Conservation (phyloP, 2,329 filamentous ascomycete genomes). For the Fusarium temperatum region DNA sequence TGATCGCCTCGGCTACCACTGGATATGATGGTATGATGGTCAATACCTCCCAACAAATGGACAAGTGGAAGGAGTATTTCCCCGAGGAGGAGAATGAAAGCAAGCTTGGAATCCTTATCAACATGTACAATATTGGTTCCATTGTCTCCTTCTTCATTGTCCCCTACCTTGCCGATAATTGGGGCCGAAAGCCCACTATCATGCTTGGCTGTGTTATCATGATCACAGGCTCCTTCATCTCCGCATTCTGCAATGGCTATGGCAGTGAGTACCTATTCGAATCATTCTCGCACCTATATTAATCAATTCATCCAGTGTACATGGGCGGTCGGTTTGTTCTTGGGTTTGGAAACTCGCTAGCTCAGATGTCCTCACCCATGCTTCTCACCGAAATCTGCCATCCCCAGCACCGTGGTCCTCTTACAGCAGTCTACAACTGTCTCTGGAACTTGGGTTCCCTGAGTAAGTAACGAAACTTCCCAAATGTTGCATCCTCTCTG, state of each 20-base stretch:
- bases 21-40: conserved; percentile 70
- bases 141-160: conserved; percentile 58
- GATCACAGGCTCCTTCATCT: conserved; percentile 54
- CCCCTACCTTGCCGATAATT: conserved; percentile 56
- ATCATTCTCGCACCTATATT: not conserved
- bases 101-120: conserved; percentile 59
- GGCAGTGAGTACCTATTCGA: conserved; percentile 48
- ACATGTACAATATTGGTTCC: conserved; percentile 62
- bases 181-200: conserved; percentile 56
- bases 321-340: conserved; percentile 52
- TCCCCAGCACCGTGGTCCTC: conserved; percentile 71
- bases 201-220: conserved; percentile 56
- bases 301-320: conserved; percentile 45
- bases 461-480: conserved; percentile 30
- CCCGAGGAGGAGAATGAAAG: conserved; percentile 49
- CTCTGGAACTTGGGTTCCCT: conserved; percentile 70
- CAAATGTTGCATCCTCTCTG: not conserved
- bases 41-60: conserved; percentile 67
- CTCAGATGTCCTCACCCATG: conserved; percentile 71
- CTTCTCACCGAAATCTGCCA: conserved; percentile 73
- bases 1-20: conserved; percentile 68
- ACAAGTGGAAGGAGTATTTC: conserved; percentile 63
- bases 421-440: conserved; percentile 74
- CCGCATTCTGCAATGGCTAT: conserved; percentile 54
- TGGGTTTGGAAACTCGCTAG: conserved; percentile 73